Evolutionary conservation across 148 eudicot genomes (phyloP), one percentile per base, ranked within the genome.

Genomic region (Polygonum maritimum): DNA sequence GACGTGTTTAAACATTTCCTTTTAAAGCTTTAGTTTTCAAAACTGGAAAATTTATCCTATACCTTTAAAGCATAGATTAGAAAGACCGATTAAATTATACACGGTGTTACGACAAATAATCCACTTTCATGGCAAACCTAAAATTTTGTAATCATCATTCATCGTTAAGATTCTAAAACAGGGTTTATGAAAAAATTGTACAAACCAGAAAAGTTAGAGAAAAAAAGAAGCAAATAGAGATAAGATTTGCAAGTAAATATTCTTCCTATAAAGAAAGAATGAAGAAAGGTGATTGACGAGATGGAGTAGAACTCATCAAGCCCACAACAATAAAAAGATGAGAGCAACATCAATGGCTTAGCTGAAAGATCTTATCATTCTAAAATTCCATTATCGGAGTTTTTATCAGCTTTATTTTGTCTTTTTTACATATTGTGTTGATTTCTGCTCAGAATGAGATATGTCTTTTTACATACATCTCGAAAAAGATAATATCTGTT

Each of bases 261-360:
- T 57, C 63, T 19, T 11, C 8, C 10, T 33, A 63, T 13, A 63
- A 11, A 62, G 14, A 14, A 10, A 63, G 41, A 63, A 6, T 4
- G 41, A 10, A 63, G 41, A 63, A 6, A 2, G 41, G 31, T 31
- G 70, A 35, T 63, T 33, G 39, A 40, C 8, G 31, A 13, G 44
- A 65, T 65, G 41, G 44, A 13, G 33, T 65, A 26, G 40, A 63
- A 33, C 6, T 63, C 39, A 11, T 62, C 31, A 26, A 26, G 14
- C 70, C 70, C 44, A 40, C 6, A 14, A 63, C 41, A 63, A 7
- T 4, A 63, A 60, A 33, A 65, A 14, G 41, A 63, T 9, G 44
- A 65, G 44, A 12, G 39, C 41, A 65, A 33, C 44, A 33, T 65
- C 44, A 65, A 65, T 65, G 71, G 71, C n/a, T 65, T 65, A 65